phyloP scores from a whole-genome alignment of 2,329 filamentous ascomycete species.

The Neofusicoccum umdonicola region DNA sequence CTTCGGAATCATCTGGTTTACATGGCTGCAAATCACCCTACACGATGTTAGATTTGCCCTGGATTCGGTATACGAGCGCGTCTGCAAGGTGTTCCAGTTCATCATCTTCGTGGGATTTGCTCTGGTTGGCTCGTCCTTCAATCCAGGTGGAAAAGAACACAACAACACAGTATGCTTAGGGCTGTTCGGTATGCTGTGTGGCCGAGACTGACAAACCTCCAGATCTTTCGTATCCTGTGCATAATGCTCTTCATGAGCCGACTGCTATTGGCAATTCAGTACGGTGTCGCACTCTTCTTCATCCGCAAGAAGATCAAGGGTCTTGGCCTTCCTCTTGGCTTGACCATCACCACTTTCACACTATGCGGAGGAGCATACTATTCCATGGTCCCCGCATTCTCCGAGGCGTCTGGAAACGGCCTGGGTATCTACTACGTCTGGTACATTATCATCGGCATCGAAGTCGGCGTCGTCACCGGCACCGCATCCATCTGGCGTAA shows the following conservation, averaged over 20 bases:
- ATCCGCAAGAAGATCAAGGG: background rate
- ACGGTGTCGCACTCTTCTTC: constrained; percentile 18
- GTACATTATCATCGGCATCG: constrained; percentile 51
- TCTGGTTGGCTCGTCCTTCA: constrained; percentile 47
- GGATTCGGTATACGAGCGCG: constrained; percentile 60
- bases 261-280: constrained; percentile 19
- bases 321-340: constrained; percentile 15
- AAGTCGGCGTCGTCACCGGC: constrained; percentile 50
- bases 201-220: background rate
- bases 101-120: constrained; percentile 62
- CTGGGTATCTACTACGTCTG: constrained; percentile 42
- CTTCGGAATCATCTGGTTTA: constrained; percentile 60
- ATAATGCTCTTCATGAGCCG: constrained; percentile 21
- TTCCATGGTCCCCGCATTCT: constrained; percentile 18
- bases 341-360: constrained; percentile 17
- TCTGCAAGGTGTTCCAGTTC: constrained; percentile 57
- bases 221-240: constrained; percentile 18
- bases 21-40: constrained; percentile 59
- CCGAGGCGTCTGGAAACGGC: background rate
- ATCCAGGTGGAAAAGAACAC: constrained; percentile 9
- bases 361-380: constrained; percentile 17
- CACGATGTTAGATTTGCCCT: constrained; percentile 62
- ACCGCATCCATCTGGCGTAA: constrained; percentile 53
- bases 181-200: background rate
- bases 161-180: constrained; percentile 17